Conservation (phyloP, 768 basidiomycete genomes). For the Harrya chromipes region DNA sequence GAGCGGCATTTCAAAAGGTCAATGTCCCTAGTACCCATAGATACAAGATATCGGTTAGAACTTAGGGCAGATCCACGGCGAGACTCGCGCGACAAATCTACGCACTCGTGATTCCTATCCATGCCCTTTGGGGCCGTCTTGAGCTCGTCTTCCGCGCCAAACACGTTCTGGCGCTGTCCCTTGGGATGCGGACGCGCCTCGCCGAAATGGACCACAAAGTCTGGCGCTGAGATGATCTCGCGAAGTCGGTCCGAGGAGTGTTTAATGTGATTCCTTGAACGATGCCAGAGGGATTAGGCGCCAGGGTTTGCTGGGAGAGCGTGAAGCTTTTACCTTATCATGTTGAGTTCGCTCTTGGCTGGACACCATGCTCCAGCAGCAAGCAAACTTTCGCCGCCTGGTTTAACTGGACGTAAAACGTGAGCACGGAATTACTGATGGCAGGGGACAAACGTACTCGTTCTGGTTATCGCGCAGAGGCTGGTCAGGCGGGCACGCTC, state of each 20-base stretch:
- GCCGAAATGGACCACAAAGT: constrained; percentile 79
- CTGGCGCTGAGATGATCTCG: constrained; percentile 57
- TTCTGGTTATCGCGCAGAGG: constrained; percentile 9
- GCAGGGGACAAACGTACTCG: constrained; percentile 13
- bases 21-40: constrained; percentile 60
- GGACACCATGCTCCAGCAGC: constrained; percentile 84
- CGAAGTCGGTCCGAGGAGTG: constrained; percentile 62
- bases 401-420: constrained; percentile 45
- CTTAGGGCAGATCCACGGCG: background rate
- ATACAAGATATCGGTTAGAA: background rate
- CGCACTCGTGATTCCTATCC: constrained; percentile 72
- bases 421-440: background rate
- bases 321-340: constrained; percentile 53
- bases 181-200: constrained; percentile 57
- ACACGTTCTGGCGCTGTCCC: constrained; percentile 70
- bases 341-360: constrained; percentile 71
- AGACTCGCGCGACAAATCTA: background rate
- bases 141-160: constrained; percentile 83
- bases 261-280: constrained; percentile 55
- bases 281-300: background rate
- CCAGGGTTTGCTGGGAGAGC: background rate
- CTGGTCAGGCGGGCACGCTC: background rate
- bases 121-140: constrained; percentile 92
- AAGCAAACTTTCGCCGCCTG: constrained; percentile 65
- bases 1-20: constrained; percentile 85